phyloP scores from a whole-genome alignment of 352 stramenopile genomes.

The Globisporangium cystogenes region DNA sequence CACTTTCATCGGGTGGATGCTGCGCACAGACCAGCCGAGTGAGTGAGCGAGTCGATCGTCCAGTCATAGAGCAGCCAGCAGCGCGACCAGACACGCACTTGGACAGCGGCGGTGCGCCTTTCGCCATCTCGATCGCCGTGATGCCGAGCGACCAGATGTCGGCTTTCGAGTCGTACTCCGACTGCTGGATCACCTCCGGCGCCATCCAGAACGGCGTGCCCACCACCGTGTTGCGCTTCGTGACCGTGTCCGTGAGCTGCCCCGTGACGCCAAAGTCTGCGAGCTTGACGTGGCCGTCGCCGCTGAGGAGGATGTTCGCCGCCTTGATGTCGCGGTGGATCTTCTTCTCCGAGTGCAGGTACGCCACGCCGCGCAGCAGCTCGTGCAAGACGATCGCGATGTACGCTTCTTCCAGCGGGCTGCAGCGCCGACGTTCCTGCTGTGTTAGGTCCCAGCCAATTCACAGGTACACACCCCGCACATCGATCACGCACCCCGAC shows the following conservation, averaged over 20 bases:
- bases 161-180: slow-evolving; percentile 94
- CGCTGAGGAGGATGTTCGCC: slow-evolving; percentile 76
- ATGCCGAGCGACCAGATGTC: slow-evolving; percentile 99
- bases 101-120: slow-evolving; percentile 93
- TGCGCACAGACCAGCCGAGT: slow-evolving; percentile 19
- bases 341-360: slow-evolving; percentile 80
- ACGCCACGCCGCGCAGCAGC: slow-evolving; percentile 61
- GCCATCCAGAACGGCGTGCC: slow-evolving; percentile 99
- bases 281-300: slow-evolving; percentile 75
- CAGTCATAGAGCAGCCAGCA: neutral
- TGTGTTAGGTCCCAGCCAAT: neutral
- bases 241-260: slow-evolving; percentile 96
- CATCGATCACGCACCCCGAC: slow-evolving; percentile 29
- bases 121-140: slow-evolving; percentile 98
- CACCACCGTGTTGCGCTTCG: slow-evolving; percentile 97
- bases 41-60: neutral
- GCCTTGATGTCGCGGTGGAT: slow-evolving; percentile 85
- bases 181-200: slow-evolving; percentile 79
- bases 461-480: neutral
- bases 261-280: slow-evolving; percentile 88
- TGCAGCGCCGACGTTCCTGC: slow-evolving; percentile 3
- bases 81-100: slow-evolving; percentile 34
- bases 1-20: slow-evolving; percentile 97
- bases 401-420: slow-evolving; percentile 69
- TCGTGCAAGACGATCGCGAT: slow-evolving; percentile 83